Percentiles rank a stretch among this genome's conserved stretches.
These are phyloP conservation scores for Leccinum ochraceum DNA, from an alignment of 768 basidiomycete genomes.

Conservation along the genomic window DNA sequence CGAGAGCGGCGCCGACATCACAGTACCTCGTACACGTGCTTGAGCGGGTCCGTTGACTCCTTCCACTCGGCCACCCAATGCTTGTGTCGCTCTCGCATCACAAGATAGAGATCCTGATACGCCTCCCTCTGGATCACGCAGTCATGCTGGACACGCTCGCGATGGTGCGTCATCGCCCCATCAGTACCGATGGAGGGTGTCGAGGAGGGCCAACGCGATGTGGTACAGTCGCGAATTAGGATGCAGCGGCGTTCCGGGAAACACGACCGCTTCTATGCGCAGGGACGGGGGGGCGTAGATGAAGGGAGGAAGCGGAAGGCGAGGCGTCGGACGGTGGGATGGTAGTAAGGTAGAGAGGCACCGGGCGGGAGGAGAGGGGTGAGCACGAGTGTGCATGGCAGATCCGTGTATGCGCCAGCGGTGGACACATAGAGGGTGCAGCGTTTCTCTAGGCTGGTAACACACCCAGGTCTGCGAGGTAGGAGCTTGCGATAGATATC, in stretches of 20 bases:
- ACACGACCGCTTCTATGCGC: conserved; percentile 25
- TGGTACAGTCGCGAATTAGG: conserved; percentile 70
- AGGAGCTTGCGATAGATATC: conserved; percentile 69
- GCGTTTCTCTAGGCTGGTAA: conserved; percentile 70
- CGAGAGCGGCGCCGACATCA: neutral
- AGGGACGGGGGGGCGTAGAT: conserved; percentile 26
- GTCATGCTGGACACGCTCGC: conserved; percentile 87
- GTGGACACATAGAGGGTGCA: conserved; percentile 65
- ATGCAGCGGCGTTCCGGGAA: conserved; percentile 51
- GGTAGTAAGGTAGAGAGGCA: conserved; percentile 78
- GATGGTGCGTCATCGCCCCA: conserved; percentile 82
- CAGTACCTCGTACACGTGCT: conserved; percentile 87
- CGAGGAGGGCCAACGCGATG: conserved; percentile 78
- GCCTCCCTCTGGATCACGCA: conserved; percentile 67
- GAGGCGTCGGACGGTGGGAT: conserved; percentile 78
- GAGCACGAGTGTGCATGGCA: conserved; percentile 48
- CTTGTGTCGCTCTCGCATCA: conserved; percentile 84
- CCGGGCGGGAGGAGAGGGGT: conserved; percentile 55
- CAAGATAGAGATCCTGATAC: conserved; percentile 90
- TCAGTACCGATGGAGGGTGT: conserved; percentile 85
- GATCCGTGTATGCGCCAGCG: conserved; percentile 21
- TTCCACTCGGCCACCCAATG: conserved; percentile 74
- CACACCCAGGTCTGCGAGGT: conserved; percentile 77
- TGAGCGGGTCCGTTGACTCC: conserved; percentile 82
- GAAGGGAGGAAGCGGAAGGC: conserved; percentile 71